phyloP scores from a whole-genome alignment of 805 yeast genomes.

The Candida germanica region DNA sequence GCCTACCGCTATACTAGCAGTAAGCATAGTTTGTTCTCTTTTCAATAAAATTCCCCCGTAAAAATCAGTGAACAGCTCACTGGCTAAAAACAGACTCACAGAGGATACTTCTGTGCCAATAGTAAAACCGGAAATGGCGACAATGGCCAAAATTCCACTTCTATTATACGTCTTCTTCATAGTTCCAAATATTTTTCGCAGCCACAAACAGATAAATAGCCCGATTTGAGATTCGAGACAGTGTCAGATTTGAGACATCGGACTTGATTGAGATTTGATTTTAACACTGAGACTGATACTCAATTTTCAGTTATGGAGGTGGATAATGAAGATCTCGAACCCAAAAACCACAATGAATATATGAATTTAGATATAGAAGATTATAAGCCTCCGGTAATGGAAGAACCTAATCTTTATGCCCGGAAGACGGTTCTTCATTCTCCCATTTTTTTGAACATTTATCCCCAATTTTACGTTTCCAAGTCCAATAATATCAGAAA shows the following conservation, averaged over 20 bases:
- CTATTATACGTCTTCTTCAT: conserved; percentile 17
- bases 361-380: conserved; percentile 7
- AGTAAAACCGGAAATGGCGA: conserved; percentile 26
- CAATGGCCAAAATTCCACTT: conserved; percentile 16
- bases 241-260: too few relatives aligned
- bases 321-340: too few relatives aligned
- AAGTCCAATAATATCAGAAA: conserved; percentile 31
- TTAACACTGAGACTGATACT: too few relatives aligned
- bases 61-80: conserved; percentile 17
- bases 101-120: conserved; percentile 28
- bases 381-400: conserved; percentile 2
- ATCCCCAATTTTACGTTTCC: conserved; percentile 30
- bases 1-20: conserved; percentile 30
- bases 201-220: conserved; percentile 1
- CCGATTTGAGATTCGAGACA: conserved; percentile 9
- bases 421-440: conserved; percentile 40
- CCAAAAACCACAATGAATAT: conserved; percentile 11
- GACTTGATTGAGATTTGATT: too few relatives aligned
- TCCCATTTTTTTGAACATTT: conserved; percentile 34
- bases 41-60: conserved; percentile 17
- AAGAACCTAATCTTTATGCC: conserved; percentile 13
- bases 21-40: conserved; percentile 24
- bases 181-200: conserved; percentile 4
- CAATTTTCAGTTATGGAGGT: too few relatives aligned
- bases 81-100: conserved; percentile 18